These are phyloP conservation scores for Hondaea fermentalgiana DNA, from an alignment of 108 stramenopile species.

Conservation along the genomic window DNA sequence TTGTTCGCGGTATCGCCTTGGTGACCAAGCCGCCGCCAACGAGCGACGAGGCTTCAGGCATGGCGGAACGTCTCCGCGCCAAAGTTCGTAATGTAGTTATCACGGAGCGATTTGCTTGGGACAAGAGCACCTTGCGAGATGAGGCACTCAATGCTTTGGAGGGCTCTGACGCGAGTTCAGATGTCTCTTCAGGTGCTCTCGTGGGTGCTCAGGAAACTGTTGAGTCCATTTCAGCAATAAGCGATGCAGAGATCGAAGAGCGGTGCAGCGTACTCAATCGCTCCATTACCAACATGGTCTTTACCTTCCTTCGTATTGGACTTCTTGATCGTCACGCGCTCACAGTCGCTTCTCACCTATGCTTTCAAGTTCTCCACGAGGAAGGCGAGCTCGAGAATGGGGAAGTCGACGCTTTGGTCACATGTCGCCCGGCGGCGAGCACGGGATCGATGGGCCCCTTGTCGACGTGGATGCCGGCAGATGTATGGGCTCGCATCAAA, in stretches of 20 bases:
- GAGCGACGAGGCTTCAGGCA: background rate
- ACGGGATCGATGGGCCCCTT: conserved; percentile 50
- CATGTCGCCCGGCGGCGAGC: conserved; percentile 28
- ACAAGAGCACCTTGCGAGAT: background rate
- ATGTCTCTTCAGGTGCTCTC: too few relatives aligned
- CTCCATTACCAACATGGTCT: conserved; percentile 57
- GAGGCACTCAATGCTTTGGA: background rate
- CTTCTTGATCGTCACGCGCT: conserved; percentile 67
- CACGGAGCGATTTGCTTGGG: conserved; percentile 20
- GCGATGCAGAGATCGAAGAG: conserved; percentile 45
- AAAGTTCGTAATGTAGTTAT: background rate
- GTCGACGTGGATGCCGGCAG: conserved; percentile 61
- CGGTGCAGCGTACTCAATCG: conserved; percentile 53
- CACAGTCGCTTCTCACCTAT: conserved; percentile 61
- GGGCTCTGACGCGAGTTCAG: too few relatives aligned
- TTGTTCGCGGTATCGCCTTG: conserved; percentile 62
- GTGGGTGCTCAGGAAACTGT: too few relatives aligned
- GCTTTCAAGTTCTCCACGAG: conserved; percentile 58
- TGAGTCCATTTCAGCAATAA: too few relatives aligned
- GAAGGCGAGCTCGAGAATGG: conserved; percentile 46
- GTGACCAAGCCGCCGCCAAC: conserved; percentile 19
- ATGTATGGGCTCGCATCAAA: conserved; percentile 65
- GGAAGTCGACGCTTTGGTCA: conserved; percentile 58
- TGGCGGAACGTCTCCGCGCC: background rate
- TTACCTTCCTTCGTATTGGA: conserved; percentile 63